Base-by-base conservation (phyloP, 1,139 yeast genomes). In the Geotrichum armillariae region DNA sequence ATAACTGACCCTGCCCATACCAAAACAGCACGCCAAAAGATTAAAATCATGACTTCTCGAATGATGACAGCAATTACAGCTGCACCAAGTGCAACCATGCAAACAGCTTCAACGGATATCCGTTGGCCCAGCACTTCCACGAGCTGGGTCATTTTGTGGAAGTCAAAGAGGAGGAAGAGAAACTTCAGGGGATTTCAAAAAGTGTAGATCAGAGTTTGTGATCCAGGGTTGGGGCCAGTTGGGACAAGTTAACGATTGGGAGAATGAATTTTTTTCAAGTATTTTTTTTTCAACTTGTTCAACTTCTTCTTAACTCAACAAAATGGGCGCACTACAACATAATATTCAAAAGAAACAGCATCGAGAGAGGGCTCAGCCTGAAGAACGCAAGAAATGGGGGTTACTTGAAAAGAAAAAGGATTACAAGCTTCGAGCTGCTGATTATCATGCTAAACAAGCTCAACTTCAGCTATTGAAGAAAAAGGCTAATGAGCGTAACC, bases 291-390 rank as follows among this genome's bases (percentile, higher is more conserved):
- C 31, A 14, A 22, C 40, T 39, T 16, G 39, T 22, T 39, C 38
- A n/a, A 33, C 21, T 40, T n/a, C 32, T 3, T 11, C 22, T 37
- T 31, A 16, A 14, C 12, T 21, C 16, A 35, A 16, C 34, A 41
- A 21, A 25, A 88, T 88, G 95, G 87, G 86, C 36, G 84, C 83
- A 56, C 71, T 86, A 42, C 93, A 85, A 17, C 97, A 90, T 68
- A 86, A 87, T 66, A 83, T 91, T 29, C 97, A 93, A 69, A 93
- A 93, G 73, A 93, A 89, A 64, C 98, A 93, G 74, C 99, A 93
- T 63, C 75, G 90, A 58, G 99, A 93, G 72, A 80, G 99, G 63
- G 80, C 96, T 8, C 99, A 93, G 69, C 85, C 90, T 2, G 74
- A 73, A 43, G 83, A 80, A 45, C 77, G 99, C 54, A 75, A 80